Percentiles rank a stretch among this genome's conserved stretches.
These are phyloP conservation scores for Boeremia lycopersici DNA, from an alignment of 2,329 filamentous ascomycete species.

Conservation along the genomic window DNA sequence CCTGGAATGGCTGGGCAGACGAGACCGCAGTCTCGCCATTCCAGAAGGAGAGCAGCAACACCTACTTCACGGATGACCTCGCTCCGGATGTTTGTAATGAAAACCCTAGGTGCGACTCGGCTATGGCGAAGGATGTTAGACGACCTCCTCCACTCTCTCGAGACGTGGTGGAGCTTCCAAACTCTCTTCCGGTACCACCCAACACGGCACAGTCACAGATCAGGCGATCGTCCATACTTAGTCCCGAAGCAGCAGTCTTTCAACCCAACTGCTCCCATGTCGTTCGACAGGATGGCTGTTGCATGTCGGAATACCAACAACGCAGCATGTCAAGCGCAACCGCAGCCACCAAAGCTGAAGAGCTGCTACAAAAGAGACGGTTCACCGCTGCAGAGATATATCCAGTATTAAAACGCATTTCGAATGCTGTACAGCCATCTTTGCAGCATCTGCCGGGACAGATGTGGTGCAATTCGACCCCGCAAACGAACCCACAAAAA, in stretches of 20 bases:
- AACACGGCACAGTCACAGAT: conserved; percentile 22
- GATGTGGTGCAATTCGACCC: conserved; percentile 12
- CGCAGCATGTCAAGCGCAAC: conserved; percentile 27
- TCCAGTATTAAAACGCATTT: background rate
- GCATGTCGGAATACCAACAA: conserved; percentile 17
- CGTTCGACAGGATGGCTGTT: background rate
- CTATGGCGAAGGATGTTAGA: background rate
- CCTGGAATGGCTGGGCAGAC: conserved; percentile 42
- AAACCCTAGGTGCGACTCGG: background rate
- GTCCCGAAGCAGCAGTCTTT: conserved; percentile 33
- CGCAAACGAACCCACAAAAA: conserved; percentile 8
- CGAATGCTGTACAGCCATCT: background rate
- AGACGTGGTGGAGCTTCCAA: background rate
- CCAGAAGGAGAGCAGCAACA: conserved; percentile 19
- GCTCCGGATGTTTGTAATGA: conserved; percentile 27
- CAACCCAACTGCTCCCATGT: conserved; percentile 15
- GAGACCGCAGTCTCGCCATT: conserved; percentile 32
- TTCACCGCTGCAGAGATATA: background rate
- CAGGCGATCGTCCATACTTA: conserved; percentile 18
- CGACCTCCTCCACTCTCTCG: conserved; percentile 10
- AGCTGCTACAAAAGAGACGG: background rate
- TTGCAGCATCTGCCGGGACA: conserved; percentile 5
- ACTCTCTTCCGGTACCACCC: conserved; percentile 16
- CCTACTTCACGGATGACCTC: conserved; percentile 23
- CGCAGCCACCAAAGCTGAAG: background rate